phyloP scores from a whole-genome alignment of 108 stramenopile species.

The Conticribra guillardii region DNA sequence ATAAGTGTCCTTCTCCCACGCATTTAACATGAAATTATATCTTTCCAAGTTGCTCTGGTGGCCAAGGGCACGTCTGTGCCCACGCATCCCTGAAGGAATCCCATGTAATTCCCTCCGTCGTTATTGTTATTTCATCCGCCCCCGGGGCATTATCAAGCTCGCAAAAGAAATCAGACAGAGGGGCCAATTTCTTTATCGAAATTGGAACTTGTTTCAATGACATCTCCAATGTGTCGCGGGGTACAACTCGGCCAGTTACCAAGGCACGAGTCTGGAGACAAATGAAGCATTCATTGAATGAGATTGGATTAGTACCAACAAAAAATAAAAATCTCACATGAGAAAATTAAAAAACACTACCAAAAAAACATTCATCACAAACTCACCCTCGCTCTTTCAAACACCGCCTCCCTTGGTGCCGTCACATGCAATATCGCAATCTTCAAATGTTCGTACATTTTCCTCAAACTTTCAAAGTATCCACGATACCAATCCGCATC shows the following conservation, averaged over 20 bases:
- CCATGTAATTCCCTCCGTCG: slow-evolving; percentile 67
- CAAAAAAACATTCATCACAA: neutral
- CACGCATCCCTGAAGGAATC: slow-evolving; percentile 70
- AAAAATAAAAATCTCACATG: neutral
- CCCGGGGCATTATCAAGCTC: slow-evolving; percentile 72
- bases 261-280: slow-evolving; percentile 48
- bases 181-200: slow-evolving; percentile 67
- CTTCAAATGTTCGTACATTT: slow-evolving; percentile 40
- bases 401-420: slow-evolving; percentile 67
- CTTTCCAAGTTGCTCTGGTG: slow-evolving; percentile 2
- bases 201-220: slow-evolving; percentile 82
- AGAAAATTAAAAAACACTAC: neutral
- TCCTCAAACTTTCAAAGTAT: slow-evolving; percentile 66
- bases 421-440: slow-evolving; percentile 79
- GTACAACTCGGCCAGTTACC: slow-evolving; percentile 79
- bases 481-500: slow-evolving; percentile 78
- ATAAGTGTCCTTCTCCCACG: no score
- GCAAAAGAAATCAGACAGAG: slow-evolving; percentile 75
- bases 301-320: neutral
- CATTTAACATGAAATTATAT: slow-evolving; percentile 10
- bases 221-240: slow-evolving; percentile 60
- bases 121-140: slow-evolving; percentile 59
- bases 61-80: slow-evolving; percentile 70
- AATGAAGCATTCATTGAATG: neutral
- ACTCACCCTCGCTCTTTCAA: slow-evolving; percentile 75